Evolutionary conservation across 331 rosid genomes (phyloP).

Genomic region (Phaseolus coccineus): DNA sequence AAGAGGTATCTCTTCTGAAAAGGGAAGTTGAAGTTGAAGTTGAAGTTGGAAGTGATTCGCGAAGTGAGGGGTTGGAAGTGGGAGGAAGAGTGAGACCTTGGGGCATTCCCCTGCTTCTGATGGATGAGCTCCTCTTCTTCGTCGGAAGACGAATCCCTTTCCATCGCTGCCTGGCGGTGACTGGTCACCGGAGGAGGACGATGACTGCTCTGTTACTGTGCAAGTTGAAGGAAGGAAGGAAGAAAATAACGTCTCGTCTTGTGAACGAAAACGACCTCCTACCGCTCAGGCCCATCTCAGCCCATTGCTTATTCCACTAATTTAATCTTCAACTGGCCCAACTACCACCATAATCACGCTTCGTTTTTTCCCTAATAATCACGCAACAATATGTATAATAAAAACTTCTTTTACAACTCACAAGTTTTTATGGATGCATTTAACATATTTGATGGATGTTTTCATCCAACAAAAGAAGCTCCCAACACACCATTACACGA

Average conservation of each 20-base stretch:
- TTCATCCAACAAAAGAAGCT: no score
- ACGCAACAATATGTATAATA: neutral
- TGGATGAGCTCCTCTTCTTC: constrained; percentile 74
- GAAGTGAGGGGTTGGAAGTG: constrained; percentile 53
- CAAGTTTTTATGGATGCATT: no score
- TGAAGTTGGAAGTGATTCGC: constrained; percentile 48
- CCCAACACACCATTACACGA: no score
- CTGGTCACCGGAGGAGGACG: neutral
- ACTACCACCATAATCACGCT: neutral
- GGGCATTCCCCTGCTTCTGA: constrained; percentile 58
- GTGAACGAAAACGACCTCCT: neutral
- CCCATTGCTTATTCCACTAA: constrained; percentile 35
- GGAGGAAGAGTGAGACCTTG: constrained; percentile 48
- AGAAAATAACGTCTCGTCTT: no score
- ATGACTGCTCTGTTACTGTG: no score
- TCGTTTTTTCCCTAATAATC: neutral
- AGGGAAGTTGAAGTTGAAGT: no score
- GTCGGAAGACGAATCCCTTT: constrained; percentile 69
- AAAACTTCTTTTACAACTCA: no score
- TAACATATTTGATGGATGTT: no score
- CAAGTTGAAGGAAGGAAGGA: no score
- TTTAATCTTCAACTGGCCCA: constrained; percentile 36
- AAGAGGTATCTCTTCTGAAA: constrained; percentile 57
- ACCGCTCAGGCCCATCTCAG: constrained; percentile 41
- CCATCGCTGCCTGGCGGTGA: constrained; percentile 4